Base-by-base conservation (phyloP, 352 stramenopile species). In the Aphanomyces cochlioides region DNA sequence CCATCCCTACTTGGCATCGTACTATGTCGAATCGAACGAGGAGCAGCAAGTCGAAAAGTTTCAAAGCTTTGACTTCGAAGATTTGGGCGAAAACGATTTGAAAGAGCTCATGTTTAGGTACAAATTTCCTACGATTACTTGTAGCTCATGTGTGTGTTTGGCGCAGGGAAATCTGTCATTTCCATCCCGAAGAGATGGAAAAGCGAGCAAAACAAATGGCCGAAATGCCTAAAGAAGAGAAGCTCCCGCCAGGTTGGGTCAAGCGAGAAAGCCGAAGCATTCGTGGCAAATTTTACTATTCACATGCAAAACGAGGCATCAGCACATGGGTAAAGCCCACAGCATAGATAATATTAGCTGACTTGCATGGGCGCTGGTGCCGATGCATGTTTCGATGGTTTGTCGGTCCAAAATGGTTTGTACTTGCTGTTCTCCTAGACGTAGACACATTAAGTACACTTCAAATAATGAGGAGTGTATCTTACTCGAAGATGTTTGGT, bases 1-100 rank as follows among this genome's bases (percentile, higher is more conserved):
- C 19, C 96, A 99, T 79, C 94, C 96, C 19, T 99, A 99, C 79
- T 86, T 99, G 56, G 80, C 89, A 0, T 84, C 83, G 56, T 95
- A 93, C 73, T 95, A 92, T 72, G 85, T 92, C 28, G 84, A 88
- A 54, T 84, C 90, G 69, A 80, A 78, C 7, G 84, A 93, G 54
- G 85, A 77, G 53, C 75, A 73, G 1, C 12, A 47, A 10, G 85
- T 93, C n/a, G 85, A 93, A 47, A 79, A 79, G 56, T 93, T 90
- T 72, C 77, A 93, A 68, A 92, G 82, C 75, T 95, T 95, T 69
- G 87, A 95, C 60, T 68, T 95, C 47, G 86, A 93, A 53, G 86
- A 90, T 53, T 75, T 95, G 48, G 85, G 91, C 58, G 84, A 93
- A 53, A 79, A 78, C 43, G 87, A 95, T 56, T 75, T 95, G 10